These are phyloP conservation scores for Chloromonas sp. DNA, from an alignment of 163 green algal genomes.

Conservation along the genomic window DNA sequence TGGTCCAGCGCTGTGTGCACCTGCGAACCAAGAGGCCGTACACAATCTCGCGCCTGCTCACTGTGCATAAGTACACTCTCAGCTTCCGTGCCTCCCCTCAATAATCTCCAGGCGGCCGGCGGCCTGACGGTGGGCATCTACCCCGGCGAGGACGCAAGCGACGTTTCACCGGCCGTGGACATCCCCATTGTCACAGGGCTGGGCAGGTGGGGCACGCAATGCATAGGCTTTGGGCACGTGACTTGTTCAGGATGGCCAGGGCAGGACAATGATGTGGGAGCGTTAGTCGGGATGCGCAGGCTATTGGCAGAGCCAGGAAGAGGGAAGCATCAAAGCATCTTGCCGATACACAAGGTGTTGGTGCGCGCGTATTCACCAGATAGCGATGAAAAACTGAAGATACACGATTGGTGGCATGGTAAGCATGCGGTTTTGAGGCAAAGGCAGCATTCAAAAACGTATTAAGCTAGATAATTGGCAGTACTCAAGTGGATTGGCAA, in stretches of 20 bases:
- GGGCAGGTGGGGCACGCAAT: slow-evolving; percentile 8
- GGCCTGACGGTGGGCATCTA: slow-evolving; percentile 35
- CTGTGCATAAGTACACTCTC: too few species aligned
- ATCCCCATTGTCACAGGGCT: slow-evolving; percentile 41
- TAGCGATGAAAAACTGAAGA: background rate
- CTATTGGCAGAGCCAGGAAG: background rate
- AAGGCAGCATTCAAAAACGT: too few species aligned
- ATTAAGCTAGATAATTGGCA: too few species aligned
- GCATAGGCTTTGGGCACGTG: background rate
- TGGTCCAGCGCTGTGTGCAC: too few species aligned
- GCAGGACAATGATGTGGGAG: background rate
- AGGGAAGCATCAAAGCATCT: background rate
- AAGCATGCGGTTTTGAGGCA: too few species aligned
- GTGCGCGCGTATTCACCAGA: background rate
- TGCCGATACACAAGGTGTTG: background rate
- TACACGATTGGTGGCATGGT: too few species aligned
- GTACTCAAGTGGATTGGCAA: too few species aligned
- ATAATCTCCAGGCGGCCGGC: slow-evolving; percentile 16
- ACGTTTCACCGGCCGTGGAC: slow-evolving; percentile 25
- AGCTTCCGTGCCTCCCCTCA: too few species aligned
- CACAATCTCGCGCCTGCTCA: too few species aligned
- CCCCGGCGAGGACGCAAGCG: slow-evolving; percentile 7
- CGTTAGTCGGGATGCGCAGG: background rate
- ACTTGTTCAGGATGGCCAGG: background rate
- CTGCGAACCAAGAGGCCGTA: too few species aligned